Conservation (phyloP, 1,139 yeast genomes). For the Taphrina flavorubra region DNA sequence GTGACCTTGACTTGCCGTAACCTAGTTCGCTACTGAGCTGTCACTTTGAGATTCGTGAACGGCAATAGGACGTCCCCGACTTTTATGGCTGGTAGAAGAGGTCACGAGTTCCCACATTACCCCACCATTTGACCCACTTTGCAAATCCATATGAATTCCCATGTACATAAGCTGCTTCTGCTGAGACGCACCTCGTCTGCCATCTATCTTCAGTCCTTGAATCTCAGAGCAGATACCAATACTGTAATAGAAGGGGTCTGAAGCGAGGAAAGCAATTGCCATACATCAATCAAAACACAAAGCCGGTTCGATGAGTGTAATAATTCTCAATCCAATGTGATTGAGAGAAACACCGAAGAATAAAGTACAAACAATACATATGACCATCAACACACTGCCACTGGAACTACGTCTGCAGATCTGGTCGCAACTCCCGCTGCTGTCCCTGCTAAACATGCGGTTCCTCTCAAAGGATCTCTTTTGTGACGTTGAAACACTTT, state of each 20-base stretch:
- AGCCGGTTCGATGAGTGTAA: conserved; percentile 6
- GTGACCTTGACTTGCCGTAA: no score
- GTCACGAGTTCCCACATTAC: conserved; percentile 9
- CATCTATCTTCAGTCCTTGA: no score
- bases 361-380: neutral
- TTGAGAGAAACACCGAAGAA: neutral
- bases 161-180: neutral
- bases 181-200: no score
- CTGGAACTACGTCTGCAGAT: conserved; percentile 22
- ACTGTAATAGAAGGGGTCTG: neutral
- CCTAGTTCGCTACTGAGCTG: no score
- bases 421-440: conserved; percentile 18
- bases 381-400: neutral
- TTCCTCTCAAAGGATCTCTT: conserved; percentile 5
- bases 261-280: neutral
- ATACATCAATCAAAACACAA: neutral
- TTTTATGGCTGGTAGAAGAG: neutral
- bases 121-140: conserved; percentile 2
- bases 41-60: no score
- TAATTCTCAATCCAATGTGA: conserved; percentile 7
- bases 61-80: neutral
- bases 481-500: conserved; percentile 12
- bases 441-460: conserved; percentile 10
- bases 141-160: neutral
- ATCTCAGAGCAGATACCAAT: neutral